Conservation (phyloP, 345 rosid species). For the Eucalyptus lansdowneana region DNA sequence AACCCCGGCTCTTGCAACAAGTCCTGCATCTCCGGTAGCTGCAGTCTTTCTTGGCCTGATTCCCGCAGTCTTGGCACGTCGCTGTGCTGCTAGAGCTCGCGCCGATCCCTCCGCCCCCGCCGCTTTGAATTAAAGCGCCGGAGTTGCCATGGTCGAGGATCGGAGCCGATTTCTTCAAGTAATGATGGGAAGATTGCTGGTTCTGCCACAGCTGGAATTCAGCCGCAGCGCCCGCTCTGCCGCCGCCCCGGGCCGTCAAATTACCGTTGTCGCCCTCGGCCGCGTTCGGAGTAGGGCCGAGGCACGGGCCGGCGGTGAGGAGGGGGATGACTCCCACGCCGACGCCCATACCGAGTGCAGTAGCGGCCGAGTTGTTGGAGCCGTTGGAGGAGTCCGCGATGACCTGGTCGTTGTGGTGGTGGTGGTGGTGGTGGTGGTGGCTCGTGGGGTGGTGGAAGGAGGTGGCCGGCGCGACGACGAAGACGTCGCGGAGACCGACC, state of each 20-base stretch:
- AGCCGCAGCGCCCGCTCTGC: constrained; percentile 18
- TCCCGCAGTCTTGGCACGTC: constrained; percentile 96
- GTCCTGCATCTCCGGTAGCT: constrained; percentile 79
- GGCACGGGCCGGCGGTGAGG: constrained; percentile 46
- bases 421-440: constrained; percentile 23
- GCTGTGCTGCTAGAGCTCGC: constrained; percentile 12
- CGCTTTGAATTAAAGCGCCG: constrained; percentile 10
- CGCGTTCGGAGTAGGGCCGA: constrained; percentile 24
- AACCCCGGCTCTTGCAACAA: constrained; percentile 92
- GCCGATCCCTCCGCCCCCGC: constrained; percentile 15
- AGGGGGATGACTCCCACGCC: constrained; percentile 78
- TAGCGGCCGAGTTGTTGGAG: constrained; percentile 18
- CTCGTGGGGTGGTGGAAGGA: constrained; percentile 30
- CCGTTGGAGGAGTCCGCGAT: constrained; percentile 19
- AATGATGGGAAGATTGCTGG: background rate
- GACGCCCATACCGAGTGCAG: constrained; percentile 59
- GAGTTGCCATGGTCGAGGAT: constrained; percentile 16
- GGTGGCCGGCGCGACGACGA: constrained; percentile 69
- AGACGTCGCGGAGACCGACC: constrained; percentile 61
- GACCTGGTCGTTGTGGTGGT: constrained; percentile 13
- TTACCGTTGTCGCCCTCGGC: background rate
- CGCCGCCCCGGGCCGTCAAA: constrained; percentile 9
- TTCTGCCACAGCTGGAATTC: constrained; percentile 68
- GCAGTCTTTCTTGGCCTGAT: constrained; percentile 97
- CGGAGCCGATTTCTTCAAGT: constrained; percentile 21